Evolutionary conservation across 1,139 yeast species (phyloP), one percentile per base, ranked within the genome.

Genomic region (Yamadazyma blattariae): DNA sequence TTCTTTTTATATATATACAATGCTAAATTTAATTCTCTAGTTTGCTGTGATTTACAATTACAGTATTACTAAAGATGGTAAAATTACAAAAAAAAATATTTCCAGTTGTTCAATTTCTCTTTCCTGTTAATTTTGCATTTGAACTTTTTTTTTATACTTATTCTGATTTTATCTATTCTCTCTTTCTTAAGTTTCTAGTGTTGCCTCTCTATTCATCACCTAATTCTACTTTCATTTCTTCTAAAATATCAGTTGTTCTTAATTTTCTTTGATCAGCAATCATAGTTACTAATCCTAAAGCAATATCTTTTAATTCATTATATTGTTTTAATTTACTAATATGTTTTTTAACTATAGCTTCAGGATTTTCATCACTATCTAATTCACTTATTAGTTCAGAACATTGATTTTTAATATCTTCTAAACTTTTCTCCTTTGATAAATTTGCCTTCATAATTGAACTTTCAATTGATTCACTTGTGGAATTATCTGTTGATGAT

Each of bases 281-380:
- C 64, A 72, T 58, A 23, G 71, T 62, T 18, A 75, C 67, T 40
- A 76, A 52, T 3, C 69, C 71, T 43, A 74, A 52, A 1, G 79
- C 79, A 13, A 70, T 62, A 46, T 74, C 80, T 41, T 69, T 67
- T 34, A 74, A 52, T 37, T 74, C 79, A 44, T 74, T 68, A 50
- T 75, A 75, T 39, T 60, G 54, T 36, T 67, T 63, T 32, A 74
- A 52, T 43, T 64, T 65, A 35, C 54, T 49, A 25, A 74, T 66
- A 43, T 75, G 79, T 34, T 52, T 57, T 38, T 64, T 65, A 25
- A 71, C 67, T 3, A 73, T 61, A 5, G 61, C 55, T 35, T 53
- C 64, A 5, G 64, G 64, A 29, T 59, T 52, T 17, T 50, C 49
- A 27, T 56, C 50, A 1, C 56, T 46, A 33, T 64, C 67, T 35